These are phyloP conservation scores for Neurospora cerealis DNA, from an alignment of 495 filamentous ascomycete species.

Conservation along the genomic window DNA sequence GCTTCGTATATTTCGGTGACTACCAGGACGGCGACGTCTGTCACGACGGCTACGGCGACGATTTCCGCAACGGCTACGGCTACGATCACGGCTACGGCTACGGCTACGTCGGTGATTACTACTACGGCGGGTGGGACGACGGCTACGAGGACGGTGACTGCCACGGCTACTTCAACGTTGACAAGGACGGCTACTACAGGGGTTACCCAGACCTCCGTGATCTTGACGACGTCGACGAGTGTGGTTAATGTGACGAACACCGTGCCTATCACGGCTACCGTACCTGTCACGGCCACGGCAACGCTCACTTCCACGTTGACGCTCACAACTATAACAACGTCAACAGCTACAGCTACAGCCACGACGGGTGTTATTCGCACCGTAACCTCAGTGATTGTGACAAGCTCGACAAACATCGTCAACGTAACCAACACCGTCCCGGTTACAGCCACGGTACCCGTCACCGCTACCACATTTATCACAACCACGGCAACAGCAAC, in stretches of 20 bases:
- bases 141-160: not conserved
- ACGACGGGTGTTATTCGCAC: not conserved
- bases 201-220: not conserved
- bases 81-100: not conserved
- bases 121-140: not conserved
- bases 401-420: not conserved
- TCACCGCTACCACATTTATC: not conserved
- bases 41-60: not conserved
- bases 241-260: not conserved
- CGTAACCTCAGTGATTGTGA: not conserved
- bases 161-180: constrained; percentile 1
- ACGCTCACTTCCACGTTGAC: constrained; percentile 1
- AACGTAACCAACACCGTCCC: not conserved
- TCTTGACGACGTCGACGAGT: not conserved
- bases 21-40: not conserved
- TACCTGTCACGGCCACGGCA: not conserved
- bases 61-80: not conserved
- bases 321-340: not conserved
- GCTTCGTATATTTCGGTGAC: constrained; percentile 5
- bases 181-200: not conserved
- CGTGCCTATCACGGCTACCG: not conserved
- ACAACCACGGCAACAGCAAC: not conserved
- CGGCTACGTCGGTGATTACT: not conserved
- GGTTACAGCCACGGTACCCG: not conserved
- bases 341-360: not conserved